Evolutionary conservation across 1,139 yeast genomes (phyloP).

Genomic region (Candida gigantensis): DNA sequence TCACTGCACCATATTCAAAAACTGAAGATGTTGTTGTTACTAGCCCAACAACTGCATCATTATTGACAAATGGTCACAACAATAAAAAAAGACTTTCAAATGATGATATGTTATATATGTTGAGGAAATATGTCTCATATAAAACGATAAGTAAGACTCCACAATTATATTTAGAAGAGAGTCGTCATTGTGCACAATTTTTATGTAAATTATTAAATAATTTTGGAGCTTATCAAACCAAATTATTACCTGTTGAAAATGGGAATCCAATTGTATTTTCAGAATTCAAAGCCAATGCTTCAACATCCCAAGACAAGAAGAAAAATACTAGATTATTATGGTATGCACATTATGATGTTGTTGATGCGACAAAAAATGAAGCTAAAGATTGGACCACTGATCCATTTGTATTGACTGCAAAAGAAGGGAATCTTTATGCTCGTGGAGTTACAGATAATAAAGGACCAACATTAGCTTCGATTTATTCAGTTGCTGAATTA

Average conservation of each 20-base stretch:
- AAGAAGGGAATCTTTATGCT: slow-evolving; percentile 84
- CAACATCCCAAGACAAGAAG: slow-evolving; percentile 6
- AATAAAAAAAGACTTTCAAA: slow-evolving; percentile 29
- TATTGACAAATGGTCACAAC: not conserved
- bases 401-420: slow-evolving; percentile 74
- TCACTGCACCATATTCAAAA: slow-evolving; percentile 21
- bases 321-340: slow-evolving; percentile 57
- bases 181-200: slow-evolving; percentile 83
- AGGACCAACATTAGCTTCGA: slow-evolving; percentile 90
- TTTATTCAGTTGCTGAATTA: slow-evolving; percentile 82
- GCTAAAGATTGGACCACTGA: slow-evolving; percentile 69
- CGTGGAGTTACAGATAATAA: slow-evolving; percentile 95
- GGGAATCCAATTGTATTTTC: slow-evolving; percentile 87
- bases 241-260: slow-evolving; percentile 68
- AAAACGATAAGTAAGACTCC: slow-evolving; percentile 79
- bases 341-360: slow-evolving; percentile 97
- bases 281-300: slow-evolving; percentile 52
- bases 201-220: slow-evolving; percentile 61
- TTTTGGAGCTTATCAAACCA: slow-evolving; percentile 72
- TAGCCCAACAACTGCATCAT: not conserved
- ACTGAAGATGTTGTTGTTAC: not conserved
- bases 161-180: slow-evolving; percentile 67
- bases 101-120: slow-evolving; percentile 63
- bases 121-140: slow-evolving; percentile 63
- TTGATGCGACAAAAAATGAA: slow-evolving; percentile 51